Base-by-base conservation (phyloP, 495 filamentous ascomycete species). In the Aspergillus conjunctus region DNA sequence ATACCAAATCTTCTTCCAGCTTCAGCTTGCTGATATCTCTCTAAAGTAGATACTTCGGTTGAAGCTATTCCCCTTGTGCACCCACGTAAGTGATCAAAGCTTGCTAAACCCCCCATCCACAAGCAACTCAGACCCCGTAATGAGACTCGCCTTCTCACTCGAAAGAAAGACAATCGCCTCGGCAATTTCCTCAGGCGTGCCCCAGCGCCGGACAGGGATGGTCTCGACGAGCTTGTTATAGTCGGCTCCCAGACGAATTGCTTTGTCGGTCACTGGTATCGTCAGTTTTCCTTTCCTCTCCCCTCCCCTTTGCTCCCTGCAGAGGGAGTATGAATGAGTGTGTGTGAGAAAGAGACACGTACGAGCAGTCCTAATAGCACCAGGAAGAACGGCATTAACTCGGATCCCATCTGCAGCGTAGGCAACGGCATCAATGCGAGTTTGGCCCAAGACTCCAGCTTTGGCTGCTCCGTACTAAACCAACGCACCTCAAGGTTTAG, bases 101-200 rank as follows among this genome's bases (percentile, higher is more conserved):
- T 37, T 37, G 14, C 34, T 37, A 14, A 37, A 37, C 0, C 9
- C 52, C 9, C 74, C 74, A 63, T 77, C 74, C 5, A 77, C 72
- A 7, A 73, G 68, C 57, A 77, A 48, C 5, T 71, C 72, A n/a
- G 66, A 62, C 11, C 74, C 74, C 39, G 69, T 71, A 8, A 76
- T 66, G 32, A 75, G 76, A 34, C 63, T 68, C 12, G 74, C 72
- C 53, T 73, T 70, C 18, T 59, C 69, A 46, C 69, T 71, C 37
- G 65, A 68, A n/a, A 77, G 58, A 48, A 74, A 77, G 18, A 74
- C 39, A 18, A 72, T 67, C 34, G 71, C 70, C 50, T 76, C 72
- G 1, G 75, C 74, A 3, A 77, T 63, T 53, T 78, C 75, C 37
- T 72, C 66, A n/a, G 72, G 59, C 37, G 44, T 71, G 21, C 74